Conservation (phyloP, 2,329 filamentous ascomycete species). For the Aotearoamyces nothofagi region DNA sequence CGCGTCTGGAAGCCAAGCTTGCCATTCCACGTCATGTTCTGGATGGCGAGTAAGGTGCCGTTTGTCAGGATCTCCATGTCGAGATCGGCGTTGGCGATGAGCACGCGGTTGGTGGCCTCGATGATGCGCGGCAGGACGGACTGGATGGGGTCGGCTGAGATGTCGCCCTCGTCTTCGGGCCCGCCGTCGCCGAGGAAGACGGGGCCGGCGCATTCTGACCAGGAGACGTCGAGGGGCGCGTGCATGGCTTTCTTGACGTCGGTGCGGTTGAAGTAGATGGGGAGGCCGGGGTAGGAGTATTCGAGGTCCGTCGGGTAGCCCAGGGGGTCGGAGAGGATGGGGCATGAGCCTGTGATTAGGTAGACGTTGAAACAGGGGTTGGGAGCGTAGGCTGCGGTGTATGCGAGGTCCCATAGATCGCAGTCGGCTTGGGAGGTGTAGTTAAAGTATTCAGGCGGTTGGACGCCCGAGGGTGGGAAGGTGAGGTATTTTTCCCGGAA, state of each 20-base stretch:
- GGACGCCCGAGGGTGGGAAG: constrained; percentile 22
- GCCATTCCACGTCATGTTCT: constrained; percentile 38
- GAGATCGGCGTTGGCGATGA: constrained; percentile 31
- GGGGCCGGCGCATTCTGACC: constrained; percentile 25
- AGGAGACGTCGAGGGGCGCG: constrained; percentile 25
- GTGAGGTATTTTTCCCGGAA: constrained; percentile 29
- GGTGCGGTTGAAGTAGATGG: constrained; percentile 33
- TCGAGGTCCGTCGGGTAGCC: constrained; percentile 19
- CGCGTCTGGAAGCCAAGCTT: constrained; percentile 27
- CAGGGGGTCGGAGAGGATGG: constrained; percentile 21
- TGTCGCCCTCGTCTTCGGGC: constrained; percentile 17
- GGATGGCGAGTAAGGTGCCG: constrained; percentile 33
- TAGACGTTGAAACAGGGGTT: constrained; percentile 37
- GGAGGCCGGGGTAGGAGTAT: constrained; percentile 23
- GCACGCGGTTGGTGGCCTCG: constrained; percentile 32
- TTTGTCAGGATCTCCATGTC: constrained; percentile 33
- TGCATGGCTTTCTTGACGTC: constrained; percentile 34
- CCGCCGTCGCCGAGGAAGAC: constrained; percentile 23
- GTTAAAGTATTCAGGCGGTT: constrained; percentile 19
- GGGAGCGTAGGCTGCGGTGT: constrained; percentile 21
- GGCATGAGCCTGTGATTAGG: constrained; percentile 29
- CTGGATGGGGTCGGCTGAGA: constrained; percentile 22
- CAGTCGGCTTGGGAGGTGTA: constrained; percentile 15
- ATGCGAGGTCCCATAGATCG: constrained; percentile 24
- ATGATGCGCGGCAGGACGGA: constrained; percentile 30